Evolutionary conservation across 2,329 filamentous ascomycete species (phyloP).

Genomic region (Ophiostoma himal-ulmi): DNA sequence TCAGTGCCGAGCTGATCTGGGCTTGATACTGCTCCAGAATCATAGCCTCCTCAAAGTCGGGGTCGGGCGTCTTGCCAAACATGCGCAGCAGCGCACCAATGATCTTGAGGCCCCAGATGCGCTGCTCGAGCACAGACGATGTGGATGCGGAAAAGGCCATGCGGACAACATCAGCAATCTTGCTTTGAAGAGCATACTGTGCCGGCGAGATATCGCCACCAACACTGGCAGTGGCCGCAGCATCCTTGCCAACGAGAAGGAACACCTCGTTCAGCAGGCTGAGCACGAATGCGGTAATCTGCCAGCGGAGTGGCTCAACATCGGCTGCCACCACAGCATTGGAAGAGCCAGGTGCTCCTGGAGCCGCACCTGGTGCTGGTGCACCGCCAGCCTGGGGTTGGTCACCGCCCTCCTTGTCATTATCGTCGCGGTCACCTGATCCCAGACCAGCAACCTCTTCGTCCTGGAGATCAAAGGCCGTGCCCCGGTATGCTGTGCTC

Average conservation of each 20-base stretch:
- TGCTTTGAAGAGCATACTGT: slow-evolving; percentile 70
- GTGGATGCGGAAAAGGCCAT: slow-evolving; percentile 98
- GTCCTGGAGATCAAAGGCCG: slow-evolving; percentile 76
- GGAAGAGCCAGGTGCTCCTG: neutral
- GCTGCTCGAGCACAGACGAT: slow-evolving; percentile 80
- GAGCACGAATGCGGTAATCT: slow-evolving; percentile 91
- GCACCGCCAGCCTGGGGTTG: slow-evolving; percentile 26
- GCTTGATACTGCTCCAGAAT: slow-evolving; percentile 97
- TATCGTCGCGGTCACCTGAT: slow-evolving; percentile 51
- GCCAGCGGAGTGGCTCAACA: slow-evolving; percentile 89
- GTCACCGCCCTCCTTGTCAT: slow-evolving; percentile 42
- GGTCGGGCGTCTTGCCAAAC: slow-evolving; percentile 92
- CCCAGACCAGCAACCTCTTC: slow-evolving; percentile 95
- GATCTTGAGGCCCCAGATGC: slow-evolving; percentile 87
- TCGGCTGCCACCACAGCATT: slow-evolving; percentile 37
- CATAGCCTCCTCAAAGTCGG: slow-evolving; percentile 95
- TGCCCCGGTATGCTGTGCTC: slow-evolving; percentile 38
- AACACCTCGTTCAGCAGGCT: slow-evolving; percentile 80
- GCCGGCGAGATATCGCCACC: slow-evolving; percentile 51
- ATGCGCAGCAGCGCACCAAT: slow-evolving; percentile 91
- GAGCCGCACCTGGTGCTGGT: neutral
- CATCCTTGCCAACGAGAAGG: slow-evolving; percentile 68
- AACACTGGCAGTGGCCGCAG: slow-evolving; percentile 64
- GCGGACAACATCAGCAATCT: slow-evolving; percentile 84
- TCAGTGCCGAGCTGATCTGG: slow-evolving; percentile 93